Evolutionary conservation across 371 early-diverging fungal genomes (phyloP).

Genomic region (Mucor circinelloides): DNA sequence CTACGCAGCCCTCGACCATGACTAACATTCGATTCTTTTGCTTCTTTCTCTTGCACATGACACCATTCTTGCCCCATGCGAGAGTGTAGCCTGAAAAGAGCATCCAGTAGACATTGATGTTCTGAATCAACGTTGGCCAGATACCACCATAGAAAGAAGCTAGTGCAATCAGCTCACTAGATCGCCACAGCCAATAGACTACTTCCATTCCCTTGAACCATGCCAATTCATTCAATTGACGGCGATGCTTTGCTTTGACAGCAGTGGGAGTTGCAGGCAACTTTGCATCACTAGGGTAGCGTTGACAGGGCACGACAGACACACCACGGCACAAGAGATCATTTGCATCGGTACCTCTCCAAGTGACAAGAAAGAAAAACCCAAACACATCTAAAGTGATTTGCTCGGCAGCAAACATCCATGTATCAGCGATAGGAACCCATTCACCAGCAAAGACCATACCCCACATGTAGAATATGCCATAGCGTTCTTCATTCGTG

Average conservation of each 20-base stretch:
- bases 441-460: conserved; percentile 61
- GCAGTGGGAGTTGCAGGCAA: background rate
- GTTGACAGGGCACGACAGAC: background rate
- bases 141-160: conserved; percentile 49
- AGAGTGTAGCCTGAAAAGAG: conserved; percentile 28
- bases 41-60: conserved; percentile 16
- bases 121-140: conserved; percentile 35
- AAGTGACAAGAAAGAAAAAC: conserved; percentile 43
- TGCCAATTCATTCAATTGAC: conserved; percentile 4
- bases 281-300: background rate
- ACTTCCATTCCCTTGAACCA: conserved; percentile 37
- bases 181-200: conserved; percentile 48
- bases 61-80: conserved; percentile 29
- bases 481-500: conserved; percentile 40
- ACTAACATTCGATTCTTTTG: background rate
- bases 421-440: conserved; percentile 83
- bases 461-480: conserved; percentile 65
- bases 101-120: conserved; percentile 36
- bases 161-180: conserved; percentile 35
- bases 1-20: conserved; percentile 14
- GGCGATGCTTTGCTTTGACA: background rate
- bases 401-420: conserved; percentile 63
- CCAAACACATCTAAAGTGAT: conserved; percentile 46
- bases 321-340: conserved; percentile 11
- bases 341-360: conserved; percentile 27